A percentile compares a stretch with the other conserved stretches of the same genome.
phyloP scores from a whole-genome alignment of 2,329 filamentous ascomycete species.

The Ascochyta rabiei region DNA sequence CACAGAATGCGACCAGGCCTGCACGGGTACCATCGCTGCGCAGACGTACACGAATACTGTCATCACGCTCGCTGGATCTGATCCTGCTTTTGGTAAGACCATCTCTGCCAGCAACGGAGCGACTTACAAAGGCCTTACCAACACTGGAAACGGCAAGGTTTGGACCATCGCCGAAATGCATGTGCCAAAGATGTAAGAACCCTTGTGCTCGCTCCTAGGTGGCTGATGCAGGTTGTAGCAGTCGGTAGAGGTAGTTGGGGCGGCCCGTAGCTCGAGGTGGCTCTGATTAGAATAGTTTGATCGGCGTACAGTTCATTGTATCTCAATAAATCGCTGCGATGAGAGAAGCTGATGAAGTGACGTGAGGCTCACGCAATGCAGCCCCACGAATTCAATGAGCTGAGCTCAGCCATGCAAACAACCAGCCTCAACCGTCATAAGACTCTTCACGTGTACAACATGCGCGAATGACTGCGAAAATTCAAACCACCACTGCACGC shows the following conservation, averaged over 20 bases:
- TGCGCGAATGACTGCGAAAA: neutral
- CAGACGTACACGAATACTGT: neutral
- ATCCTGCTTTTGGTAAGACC: neutral
- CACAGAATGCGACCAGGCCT: too few relatives aligned
- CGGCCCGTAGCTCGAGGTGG: too few relatives aligned
- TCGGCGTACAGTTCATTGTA: neutral
- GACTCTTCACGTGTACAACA: neutral
- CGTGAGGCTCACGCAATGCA: neutral
- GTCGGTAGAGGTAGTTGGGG: too few relatives aligned
- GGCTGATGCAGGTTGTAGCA: neutral
- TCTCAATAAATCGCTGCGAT: neutral
- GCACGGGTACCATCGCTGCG: neutral
- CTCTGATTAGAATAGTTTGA: too few relatives aligned
- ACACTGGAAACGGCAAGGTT: neutral
- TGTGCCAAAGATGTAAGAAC: neutral
- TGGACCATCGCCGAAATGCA: neutral
- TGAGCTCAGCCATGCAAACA: constrained; percentile 5
- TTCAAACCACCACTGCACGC: too few relatives aligned
- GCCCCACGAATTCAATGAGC: neutral
- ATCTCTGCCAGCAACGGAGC: neutral
- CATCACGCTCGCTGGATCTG: neutral
- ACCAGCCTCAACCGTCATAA: neutral
- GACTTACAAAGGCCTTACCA: neutral
- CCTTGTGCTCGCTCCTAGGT: neutral
- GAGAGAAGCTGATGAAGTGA: neutral